Base-by-base conservation (phyloP, 495 filamentous ascomycete genomes). In the Platismatia glauca region DNA sequence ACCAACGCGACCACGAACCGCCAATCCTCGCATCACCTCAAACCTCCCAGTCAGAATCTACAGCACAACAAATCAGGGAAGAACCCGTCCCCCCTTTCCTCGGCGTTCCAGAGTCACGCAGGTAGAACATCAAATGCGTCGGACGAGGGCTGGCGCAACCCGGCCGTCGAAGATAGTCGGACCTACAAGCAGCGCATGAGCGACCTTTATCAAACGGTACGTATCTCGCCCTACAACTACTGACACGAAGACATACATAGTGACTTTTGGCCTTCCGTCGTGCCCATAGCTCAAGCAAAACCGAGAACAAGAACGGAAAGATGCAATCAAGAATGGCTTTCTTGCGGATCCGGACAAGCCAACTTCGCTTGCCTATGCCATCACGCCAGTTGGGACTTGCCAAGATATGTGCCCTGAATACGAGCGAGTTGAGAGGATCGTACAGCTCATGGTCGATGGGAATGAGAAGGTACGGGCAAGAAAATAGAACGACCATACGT, bases 341-440 rank as follows among this genome's bases (percentile, higher is more conserved):
- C 88, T 97, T 72, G 89, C 94, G 58, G 91, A 99, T 69, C 95
- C 95, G 0, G 86, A 95, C 52, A 89, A 90, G 70, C 87, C 85
- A 15, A 88, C 87, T 57, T 84, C 80, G 41, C 81, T 97, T 38
- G 83, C 87, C 46, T 83, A 96, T 63, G 92, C 94, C 6, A 89
- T 97, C 50, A 87, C 87, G 5, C 92, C 91, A 24, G 86, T 89
- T 60, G 94, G 93, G 13, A 93, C 88, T 59, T 97, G 92, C 69
- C 84, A 88, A 66, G 86, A 90, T 63, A 97, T 96, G 92, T 99
- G 95, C 72, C 90, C 95, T 0, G 86, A 93, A 66, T 96, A 85
- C 69, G 95, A 99, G 75, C 78, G 86, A 43, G 81, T 92, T 18
- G 83, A 87, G 38, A 83, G 92, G 24, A 91, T 95, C 57, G 84